phyloP scores from a whole-genome alignment of 2,329 filamentous ascomycete genomes.

The Clonostachys solani region DNA sequence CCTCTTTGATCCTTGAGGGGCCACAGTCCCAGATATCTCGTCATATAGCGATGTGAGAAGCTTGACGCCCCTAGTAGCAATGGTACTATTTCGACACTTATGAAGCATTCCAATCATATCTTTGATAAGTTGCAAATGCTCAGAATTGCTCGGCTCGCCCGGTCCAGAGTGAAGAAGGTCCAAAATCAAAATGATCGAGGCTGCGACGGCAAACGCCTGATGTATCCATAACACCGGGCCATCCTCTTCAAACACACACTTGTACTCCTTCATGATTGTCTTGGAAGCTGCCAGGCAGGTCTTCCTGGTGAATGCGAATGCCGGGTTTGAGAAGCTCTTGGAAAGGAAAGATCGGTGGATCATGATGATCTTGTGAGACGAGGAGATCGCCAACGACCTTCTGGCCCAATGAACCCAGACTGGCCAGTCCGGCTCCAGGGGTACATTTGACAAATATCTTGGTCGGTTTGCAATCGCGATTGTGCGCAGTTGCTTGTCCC shows the following conservation, averaged over 20 bases:
- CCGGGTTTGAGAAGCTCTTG: constrained; percentile 21
- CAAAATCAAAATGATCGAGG: constrained; percentile 18
- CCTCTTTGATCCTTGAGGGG: neutral
- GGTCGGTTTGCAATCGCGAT: constrained; percentile 23
- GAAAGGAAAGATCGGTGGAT: constrained; percentile 30
- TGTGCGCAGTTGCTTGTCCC: constrained; percentile 23
- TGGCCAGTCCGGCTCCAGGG: constrained; percentile 18
- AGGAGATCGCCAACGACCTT: constrained; percentile 27
- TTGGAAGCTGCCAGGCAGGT: constrained; percentile 30
- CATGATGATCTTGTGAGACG: constrained; percentile 34
- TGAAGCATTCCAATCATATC: neutral
- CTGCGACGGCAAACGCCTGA: constrained; percentile 19
- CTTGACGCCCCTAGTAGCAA: neutral
- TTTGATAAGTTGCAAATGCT: constrained; percentile 17
- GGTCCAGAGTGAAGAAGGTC: constrained; percentile 19
- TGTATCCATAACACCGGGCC: constrained; percentile 17
- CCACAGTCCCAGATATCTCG: neutral
- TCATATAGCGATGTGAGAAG: neutral
- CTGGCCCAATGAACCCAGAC: constrained; percentile 24
- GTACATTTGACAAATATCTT: constrained; percentile 16
- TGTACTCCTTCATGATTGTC: constrained; percentile 26
- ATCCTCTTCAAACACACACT: constrained; percentile 9
- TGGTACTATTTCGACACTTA: neutral
- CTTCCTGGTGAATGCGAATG: constrained; percentile 22
- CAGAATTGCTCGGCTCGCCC: constrained; percentile 15